phyloP scores from a whole-genome alignment of 169 alveolate species.

The Cryptosporidium felis region DNA sequence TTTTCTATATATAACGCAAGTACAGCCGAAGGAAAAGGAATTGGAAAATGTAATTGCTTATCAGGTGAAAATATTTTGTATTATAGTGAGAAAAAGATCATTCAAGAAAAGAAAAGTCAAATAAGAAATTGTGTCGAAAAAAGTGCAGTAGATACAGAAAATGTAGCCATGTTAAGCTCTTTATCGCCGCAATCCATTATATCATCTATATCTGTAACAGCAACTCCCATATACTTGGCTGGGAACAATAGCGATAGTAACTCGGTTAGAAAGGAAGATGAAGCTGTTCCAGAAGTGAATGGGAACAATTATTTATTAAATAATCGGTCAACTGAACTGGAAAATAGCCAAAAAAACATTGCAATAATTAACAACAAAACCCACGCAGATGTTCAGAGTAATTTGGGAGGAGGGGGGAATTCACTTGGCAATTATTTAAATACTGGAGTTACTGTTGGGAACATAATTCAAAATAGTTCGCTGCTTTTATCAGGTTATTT shows the following conservation, averaged over 20 bases:
- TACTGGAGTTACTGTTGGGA: conserved; percentile 44
- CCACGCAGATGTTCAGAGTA: not conserved
- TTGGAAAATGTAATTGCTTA: conserved; percentile 13
- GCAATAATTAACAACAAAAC: not conserved
- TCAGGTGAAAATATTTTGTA: conserved; percentile 3
- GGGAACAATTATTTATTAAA: not conserved
- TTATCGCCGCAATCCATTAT: conserved; percentile 46
- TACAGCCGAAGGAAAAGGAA: not conserved
- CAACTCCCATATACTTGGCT: conserved; percentile 26
- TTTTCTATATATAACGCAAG: not conserved
- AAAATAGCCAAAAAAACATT: not conserved
- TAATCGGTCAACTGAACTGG: not conserved
- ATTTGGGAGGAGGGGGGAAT: not conserved
- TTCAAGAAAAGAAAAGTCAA: not conserved
- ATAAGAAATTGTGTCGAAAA: not conserved
- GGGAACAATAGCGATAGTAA: conserved; percentile 10
- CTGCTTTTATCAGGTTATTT: conserved; percentile 52
- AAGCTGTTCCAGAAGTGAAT: not conserved
- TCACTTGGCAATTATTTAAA: conserved; percentile 13
- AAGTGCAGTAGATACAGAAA: not conserved
- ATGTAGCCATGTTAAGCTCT: not conserved
- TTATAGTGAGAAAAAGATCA: not conserved
- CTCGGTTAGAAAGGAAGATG: conserved; percentile 26
- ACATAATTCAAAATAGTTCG: conserved; percentile 61
- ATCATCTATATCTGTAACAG: conserved; percentile 13